A percentile compares a stretch with the other conserved stretches of the same genome.
phyloP scores from a whole-genome alignment of 106 monocot genomes.

The Dendrobium chrysotoxum region DNA sequence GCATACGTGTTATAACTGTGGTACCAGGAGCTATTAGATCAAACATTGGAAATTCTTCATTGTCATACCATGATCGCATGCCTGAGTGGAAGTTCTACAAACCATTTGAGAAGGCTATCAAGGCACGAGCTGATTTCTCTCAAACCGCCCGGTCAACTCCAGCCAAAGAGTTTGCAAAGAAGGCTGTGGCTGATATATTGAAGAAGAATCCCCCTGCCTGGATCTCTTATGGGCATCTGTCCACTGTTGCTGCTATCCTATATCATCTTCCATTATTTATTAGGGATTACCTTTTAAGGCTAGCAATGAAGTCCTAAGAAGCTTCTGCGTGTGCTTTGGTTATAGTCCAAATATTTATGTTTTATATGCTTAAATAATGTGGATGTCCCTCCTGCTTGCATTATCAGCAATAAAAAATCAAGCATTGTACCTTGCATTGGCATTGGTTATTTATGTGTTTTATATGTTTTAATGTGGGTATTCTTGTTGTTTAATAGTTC shows the following conservation, averaged over 20 bases:
- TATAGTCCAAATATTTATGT: background rate
- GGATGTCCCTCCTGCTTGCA: no score
- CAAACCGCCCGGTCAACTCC: slow-evolving; percentile 60
- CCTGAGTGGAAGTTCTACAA: slow-evolving; percentile 90
- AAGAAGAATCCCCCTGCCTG: slow-evolving; percentile 66
- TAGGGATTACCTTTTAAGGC: slow-evolving; percentile 47
- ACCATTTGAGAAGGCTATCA: slow-evolving; percentile 37
- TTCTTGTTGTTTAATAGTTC: no score
- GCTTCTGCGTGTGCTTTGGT: background rate
- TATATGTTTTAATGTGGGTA: no score
- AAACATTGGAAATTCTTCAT: slow-evolving; percentile 57
- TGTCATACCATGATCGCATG: slow-evolving; percentile 49
- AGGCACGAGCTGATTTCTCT: slow-evolving; percentile 44
- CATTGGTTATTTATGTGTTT: no score
- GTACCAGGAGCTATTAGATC: slow-evolving; percentile 80
- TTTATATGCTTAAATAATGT: no score
- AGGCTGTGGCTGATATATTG: slow-evolving; percentile 46
- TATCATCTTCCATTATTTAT: slow-evolving; percentile 64
- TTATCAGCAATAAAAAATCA: no score
- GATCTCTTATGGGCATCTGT: slow-evolving; percentile 74
- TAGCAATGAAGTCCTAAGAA: slow-evolving; percentile 33
- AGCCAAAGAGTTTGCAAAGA: slow-evolving; percentile 75
- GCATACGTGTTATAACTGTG: slow-evolving; percentile 62
- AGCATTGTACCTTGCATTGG: no score
- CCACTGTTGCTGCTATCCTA: slow-evolving; percentile 39